phyloP scores from a whole-genome alignment of 495 filamentous ascomycete genomes.

The Trichodelitschia bisporula region DNA sequence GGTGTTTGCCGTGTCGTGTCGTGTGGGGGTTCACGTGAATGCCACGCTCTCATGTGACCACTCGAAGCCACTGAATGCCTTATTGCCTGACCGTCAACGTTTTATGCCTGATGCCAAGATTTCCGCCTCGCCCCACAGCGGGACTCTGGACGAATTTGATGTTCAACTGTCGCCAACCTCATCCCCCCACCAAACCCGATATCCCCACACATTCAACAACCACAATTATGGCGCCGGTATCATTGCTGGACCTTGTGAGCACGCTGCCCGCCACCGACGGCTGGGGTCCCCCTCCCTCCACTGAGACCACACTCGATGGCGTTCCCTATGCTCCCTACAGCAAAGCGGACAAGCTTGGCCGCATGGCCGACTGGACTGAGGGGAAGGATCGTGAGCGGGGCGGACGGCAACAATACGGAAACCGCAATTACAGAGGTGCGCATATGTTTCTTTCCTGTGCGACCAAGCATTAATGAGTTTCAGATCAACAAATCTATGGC shows the following conservation, averaged over 20 bases:
- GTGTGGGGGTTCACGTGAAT: too few species aligned
- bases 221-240: constrained; percentile 26
- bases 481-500: constrained; percentile 93
- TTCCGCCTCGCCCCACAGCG: too few species aligned
- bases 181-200: neutral
- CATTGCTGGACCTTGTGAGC: constrained; percentile 32
- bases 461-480: constrained; percentile 4
- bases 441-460: neutral
- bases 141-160: too few species aligned
- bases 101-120: too few species aligned
- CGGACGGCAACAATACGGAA: constrained; percentile 70
- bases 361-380: constrained; percentile 99
- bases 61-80: too few species aligned
- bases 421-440: constrained; percentile 72
- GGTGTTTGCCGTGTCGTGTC: too few species aligned
- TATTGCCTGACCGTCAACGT: too few species aligned
- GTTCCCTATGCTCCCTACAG: constrained; percentile 95
- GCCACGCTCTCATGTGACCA: too few species aligned
- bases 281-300: constrained; percentile 68
- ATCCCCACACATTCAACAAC: neutral
- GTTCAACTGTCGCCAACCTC: too few species aligned
- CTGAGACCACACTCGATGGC: constrained; percentile 69
- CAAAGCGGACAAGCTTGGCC: constrained; percentile 93
- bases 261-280: constrained; percentile 36
- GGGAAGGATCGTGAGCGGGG: constrained; percentile 61